Evolutionary conservation across 2,329 filamentous ascomycete species (phyloP), one percentile per base, ranked within the genome.

Genomic region (Penicillium verrucosum): DNA sequence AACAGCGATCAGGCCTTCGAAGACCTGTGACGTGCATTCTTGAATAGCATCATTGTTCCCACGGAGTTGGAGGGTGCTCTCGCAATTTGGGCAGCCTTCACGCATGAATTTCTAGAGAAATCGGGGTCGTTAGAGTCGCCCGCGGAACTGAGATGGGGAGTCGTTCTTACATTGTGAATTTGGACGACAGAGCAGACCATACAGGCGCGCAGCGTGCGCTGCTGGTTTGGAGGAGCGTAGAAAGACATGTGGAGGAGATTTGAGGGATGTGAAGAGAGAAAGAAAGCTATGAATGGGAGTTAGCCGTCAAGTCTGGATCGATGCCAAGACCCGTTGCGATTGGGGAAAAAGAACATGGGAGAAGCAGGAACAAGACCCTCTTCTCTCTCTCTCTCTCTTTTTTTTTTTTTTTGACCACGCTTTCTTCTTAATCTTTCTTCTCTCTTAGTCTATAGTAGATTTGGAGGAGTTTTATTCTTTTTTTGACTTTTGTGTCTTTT

Each of bases 101-200:
- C 86, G 84, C 68, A 87, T 82, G 82, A 99, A 99, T 74, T 90
- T 88, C 89, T 93, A 71, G 42, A 59, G 23, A 37, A 55, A 18
- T 18, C 42, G 38, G 54, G 47, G 8, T 51, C 32, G 48, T 52
- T 43, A 54, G 38, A 40, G 25, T 21, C 10, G 29, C 25, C 23
- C 44, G 12, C n/a, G 44, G 36, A 21, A 37, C 34, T 49, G 52
- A 48, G 32, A 54, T 47, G 56, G 56, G 30, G 60, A 49, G 47
- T 32, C 18, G 42, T 46, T 73, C 83, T 65, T 79, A 92, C 89
- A 64, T 82, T 82, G 70, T 88, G 86, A 59, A 89, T 88, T 81
- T 93, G 91, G 63, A 97, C 90, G 72, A 97, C 89, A 53, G 91
- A 93, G 85, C 94, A 99, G 66, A 97, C 91, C 92, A 99, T 97